Percentiles rank a stretch among this genome's conserved stretches.
Conservation (phyloP, 192 early-diverging fungal genomes). For the Coemansia sp. region DNA sequence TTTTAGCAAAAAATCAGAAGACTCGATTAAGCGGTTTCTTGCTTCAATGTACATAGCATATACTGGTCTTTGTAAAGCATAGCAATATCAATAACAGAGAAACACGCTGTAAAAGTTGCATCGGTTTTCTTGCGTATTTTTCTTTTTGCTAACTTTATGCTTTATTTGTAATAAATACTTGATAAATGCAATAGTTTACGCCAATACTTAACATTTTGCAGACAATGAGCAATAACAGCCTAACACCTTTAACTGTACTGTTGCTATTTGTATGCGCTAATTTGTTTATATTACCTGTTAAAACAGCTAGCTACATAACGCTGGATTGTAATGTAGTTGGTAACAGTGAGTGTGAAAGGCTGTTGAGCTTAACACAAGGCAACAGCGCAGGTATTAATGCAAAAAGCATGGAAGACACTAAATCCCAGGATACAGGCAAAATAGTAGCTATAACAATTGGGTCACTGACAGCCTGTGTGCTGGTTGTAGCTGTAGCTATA, state of each 20-base stretch:
- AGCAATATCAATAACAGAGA: not conserved
- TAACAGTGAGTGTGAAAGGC: not conserved
- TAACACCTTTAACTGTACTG: not conserved
- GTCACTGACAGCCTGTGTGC: not conserved
- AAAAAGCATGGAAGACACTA: not conserved
- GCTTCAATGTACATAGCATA: not conserved
- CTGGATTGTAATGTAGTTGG: slow-evolving; percentile 6
- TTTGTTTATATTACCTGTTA: not conserved
- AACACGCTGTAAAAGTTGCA: too few species aligned
- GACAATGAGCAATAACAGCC: slow-evolving; percentile 1
- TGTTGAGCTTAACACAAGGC: not conserved
- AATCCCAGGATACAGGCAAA: not conserved
- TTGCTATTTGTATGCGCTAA: not conserved
- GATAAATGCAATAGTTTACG: not conserved
- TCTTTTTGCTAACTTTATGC: not conserved
- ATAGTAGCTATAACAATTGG: slow-evolving; percentile 1
- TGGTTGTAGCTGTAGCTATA: not conserved
- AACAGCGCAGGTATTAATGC: not conserved
- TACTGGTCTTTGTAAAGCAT: not conserved
- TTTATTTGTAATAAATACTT: not conserved
- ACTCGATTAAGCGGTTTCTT: not conserved
- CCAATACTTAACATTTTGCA: not conserved
- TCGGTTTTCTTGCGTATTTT: not conserved
- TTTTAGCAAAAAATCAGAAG: not conserved
- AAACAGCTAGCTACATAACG: slow-evolving; percentile 3